Conservation (phyloP, 2,329 filamentous ascomycete genomes). For the Fusarium sp. region DNA sequence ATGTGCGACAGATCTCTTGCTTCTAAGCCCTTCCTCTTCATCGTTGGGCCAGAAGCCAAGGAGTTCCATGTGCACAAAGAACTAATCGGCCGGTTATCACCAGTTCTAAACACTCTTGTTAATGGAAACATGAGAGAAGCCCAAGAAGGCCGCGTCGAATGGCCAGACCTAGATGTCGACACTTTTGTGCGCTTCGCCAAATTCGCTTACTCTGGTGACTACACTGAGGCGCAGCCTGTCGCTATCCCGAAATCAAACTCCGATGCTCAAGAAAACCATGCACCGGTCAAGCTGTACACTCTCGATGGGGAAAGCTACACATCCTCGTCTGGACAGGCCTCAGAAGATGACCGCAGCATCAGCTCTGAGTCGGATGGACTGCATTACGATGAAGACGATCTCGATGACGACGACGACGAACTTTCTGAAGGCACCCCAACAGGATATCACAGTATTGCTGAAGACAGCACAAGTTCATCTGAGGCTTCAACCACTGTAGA, state of each 20-base stretch:
- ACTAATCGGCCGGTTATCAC: conserved; percentile 36
- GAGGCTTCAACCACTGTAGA: conserved; percentile 20
- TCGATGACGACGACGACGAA: background rate
- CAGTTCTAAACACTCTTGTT: conserved; percentile 37
- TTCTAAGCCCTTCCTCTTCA: conserved; percentile 42
- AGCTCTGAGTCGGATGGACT: background rate
- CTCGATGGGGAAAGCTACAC: background rate
- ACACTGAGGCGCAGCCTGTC: conserved; percentile 32
- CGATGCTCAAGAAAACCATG: background rate
- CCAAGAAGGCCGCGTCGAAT: conserved; percentile 37
- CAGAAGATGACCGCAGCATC: background rate
- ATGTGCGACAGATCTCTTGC: conserved; percentile 29
- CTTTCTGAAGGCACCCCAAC: background rate
- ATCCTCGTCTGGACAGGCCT: background rate
- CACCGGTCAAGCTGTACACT: background rate
- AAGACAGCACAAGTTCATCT: background rate
- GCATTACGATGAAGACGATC: background rate
- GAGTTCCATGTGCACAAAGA: conserved; percentile 43
- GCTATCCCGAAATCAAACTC: background rate
- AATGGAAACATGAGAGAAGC: conserved; percentile 44
- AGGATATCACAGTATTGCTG: background rate
- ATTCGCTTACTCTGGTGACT: conserved; percentile 42
- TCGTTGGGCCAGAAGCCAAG: conserved; percentile 35
- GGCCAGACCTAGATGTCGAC: conserved; percentile 40
- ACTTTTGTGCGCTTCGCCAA: conserved; percentile 45